phyloP scores from a whole-genome alignment of 164 flowering plant genomes.

The Vitis rotundifolia region DNA sequence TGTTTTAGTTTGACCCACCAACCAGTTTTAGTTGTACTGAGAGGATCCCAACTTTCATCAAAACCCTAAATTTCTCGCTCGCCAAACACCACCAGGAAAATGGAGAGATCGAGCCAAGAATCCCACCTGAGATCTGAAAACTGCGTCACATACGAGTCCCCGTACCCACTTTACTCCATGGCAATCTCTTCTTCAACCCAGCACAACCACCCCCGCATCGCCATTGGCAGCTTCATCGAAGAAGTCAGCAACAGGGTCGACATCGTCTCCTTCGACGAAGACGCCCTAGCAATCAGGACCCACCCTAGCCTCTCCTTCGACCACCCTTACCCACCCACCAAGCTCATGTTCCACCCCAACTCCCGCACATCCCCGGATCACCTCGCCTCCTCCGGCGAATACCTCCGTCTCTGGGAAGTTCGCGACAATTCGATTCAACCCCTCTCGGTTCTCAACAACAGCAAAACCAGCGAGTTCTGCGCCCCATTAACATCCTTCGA shows the following conservation, averaged over 20 bases:
- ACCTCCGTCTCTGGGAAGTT: conserved; percentile 72
- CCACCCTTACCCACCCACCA: conserved; percentile 88
- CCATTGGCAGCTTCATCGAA: conserved; percentile 79
- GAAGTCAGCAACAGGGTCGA: conserved; percentile 73
- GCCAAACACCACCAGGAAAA: conserved; percentile 14
- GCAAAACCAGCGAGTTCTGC: conserved; percentile 67
- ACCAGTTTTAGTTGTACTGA: no score
- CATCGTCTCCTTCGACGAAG: conserved; percentile 62
- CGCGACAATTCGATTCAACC: conserved; percentile 37
- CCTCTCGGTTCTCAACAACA: conserved; percentile 52
- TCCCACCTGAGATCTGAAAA: conserved; percentile 41
- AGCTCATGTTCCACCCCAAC: conserved; percentile 68
- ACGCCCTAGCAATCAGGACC: conserved; percentile 38
- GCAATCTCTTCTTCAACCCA: conserved; percentile 43
- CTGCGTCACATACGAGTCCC: conserved; percentile 63
- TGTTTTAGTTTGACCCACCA: no score
- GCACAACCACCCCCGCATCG: conserved; percentile 40
- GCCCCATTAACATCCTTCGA: conserved; percentile 80
- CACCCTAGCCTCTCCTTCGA: conserved; percentile 60
- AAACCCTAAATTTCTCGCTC: not conserved
- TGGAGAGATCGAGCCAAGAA: conserved; percentile 58
- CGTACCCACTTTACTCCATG: conserved; percentile 77
- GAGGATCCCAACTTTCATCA: not conserved
- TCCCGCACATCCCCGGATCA: conserved; percentile 22
- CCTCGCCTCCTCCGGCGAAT: conserved; percentile 82